Conservation (phyloP, 208 protist species). For the Angomonas deanei region DNA sequence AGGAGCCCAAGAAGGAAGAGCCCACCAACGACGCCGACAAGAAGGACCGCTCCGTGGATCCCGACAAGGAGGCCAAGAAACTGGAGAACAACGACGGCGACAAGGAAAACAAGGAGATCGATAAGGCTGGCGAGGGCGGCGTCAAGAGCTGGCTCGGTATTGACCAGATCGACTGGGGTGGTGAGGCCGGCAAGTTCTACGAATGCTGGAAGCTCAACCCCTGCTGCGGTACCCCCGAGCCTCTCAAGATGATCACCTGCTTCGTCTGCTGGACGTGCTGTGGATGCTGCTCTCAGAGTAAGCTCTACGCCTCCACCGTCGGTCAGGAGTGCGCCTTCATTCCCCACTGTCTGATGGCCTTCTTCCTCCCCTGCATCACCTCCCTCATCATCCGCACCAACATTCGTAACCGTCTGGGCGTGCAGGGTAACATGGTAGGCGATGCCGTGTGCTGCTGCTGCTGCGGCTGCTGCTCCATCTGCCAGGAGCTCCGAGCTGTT, state of each 20-base stretch:
- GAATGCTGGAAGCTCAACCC: constrained; percentile 52
- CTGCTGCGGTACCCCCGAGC: constrained; percentile 50
- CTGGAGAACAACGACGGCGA: too few species aligned
- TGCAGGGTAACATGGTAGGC: constrained; percentile 47
- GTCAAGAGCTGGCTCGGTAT: too few species aligned
- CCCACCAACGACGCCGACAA: too few species aligned
- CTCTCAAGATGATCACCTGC: constrained; percentile 28
- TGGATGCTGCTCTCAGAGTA: constrained; percentile 34
- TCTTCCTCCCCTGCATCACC: constrained; percentile 27
- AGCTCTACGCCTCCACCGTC: constrained; percentile 47
- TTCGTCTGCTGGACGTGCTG: constrained; percentile 39
- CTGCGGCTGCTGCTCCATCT: constrained; percentile 44
- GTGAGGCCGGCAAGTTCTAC: constrained; percentile 47
- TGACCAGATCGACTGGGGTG: constrained; percentile 53
- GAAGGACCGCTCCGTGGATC: too few species aligned
- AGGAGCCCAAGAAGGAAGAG: too few species aligned
- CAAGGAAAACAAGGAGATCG: too few species aligned
- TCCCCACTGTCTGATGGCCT: constrained; percentile 43
- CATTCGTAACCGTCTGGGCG: constrained; percentile 38
- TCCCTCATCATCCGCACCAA: constrained; percentile 45
- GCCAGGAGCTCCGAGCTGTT: constrained; percentile 48
- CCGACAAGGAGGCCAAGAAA: too few species aligned
- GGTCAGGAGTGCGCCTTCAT: constrained; percentile 44
- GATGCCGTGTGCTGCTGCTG: constrained; percentile 51
- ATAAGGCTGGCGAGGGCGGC: too few species aligned